Evolutionary conservation across 2,329 filamentous ascomycete genomes (phyloP), one percentile per base, ranked within the genome.

Genomic region (Cadophora luteo-olivacea): DNA sequence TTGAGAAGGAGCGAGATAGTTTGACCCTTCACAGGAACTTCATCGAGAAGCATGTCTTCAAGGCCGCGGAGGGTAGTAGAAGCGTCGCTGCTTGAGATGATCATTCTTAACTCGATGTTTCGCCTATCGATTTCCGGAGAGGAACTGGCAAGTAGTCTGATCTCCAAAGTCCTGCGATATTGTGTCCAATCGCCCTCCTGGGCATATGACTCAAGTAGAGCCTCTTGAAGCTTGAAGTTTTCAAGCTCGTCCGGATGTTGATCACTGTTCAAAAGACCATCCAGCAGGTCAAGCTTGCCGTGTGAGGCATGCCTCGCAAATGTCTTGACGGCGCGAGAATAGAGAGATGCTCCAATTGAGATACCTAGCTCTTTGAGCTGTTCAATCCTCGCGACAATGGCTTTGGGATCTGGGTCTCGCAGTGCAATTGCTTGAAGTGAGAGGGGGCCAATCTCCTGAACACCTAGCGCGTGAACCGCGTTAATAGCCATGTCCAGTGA

Each of bases 381-480:
- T 32, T 83, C 78, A 32, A 97, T 84, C 38, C 88, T 87, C 0
- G 81, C 77, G 29, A 83, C 75, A n/a, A 96, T 81, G 7, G 84
- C 85, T 38, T 84, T 80, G 0, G 87, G 78, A 11, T 85, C 84
- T 1, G 82, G 78, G 64, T 91, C 87, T 74, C 92, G 86, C 12
- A 91, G 79, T 3, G 90, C 92, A 78, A 97, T 88, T 57, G 94
- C 90, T 72, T 94, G 91, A 24, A 97, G 78, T 4, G 93, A 91
- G 22, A 91, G 81, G 0, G 93, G 91, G 0, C 94, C 94, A 70
- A 97, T 90, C 45, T 84, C 82, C 60, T 87, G 84, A 5, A 97
- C 82, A 1, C 92, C 92, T 63, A 97, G 86, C 74, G 91, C 87
- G 66, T 86, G 84, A 22, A 96, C 82, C 7, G 92, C 85, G 41